Evolutionary conservation across 257 asterid genomes (phyloP).

Genomic region (Nicotiana attenuata): DNA sequence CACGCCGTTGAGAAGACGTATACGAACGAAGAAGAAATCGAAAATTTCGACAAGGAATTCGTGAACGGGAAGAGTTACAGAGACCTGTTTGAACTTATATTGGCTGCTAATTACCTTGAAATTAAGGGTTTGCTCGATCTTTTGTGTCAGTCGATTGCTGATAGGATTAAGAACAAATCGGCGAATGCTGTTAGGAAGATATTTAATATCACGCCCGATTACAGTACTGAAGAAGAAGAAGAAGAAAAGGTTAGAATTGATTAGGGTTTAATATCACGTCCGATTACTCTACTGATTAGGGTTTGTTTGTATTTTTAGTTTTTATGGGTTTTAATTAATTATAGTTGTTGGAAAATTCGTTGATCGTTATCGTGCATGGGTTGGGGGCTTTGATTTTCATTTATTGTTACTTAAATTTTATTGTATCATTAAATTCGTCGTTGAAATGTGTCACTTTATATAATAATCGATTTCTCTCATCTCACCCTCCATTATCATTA

Average conservation of each 20-base stretch:
- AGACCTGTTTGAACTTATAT: background rate
- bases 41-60: background rate
- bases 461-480: no score
- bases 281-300: no score
- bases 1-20: background rate
- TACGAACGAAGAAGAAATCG: background rate
- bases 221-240: conserved; percentile 14
- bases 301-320: no score
- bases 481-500: no score
- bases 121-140: background rate
- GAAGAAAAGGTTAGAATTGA: background rate
- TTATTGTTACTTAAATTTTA: no score
- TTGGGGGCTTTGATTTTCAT: no score
- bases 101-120: conserved; percentile 18
- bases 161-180: background rate
- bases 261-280: no score
- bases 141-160: background rate
- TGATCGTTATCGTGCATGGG: no score
- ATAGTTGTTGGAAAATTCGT: no score
- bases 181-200: background rate
- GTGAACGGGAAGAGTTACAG: background rate
- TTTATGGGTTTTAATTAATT: no score
- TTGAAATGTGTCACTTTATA: no score
- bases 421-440: no score
- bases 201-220: background rate